Conservation (phyloP, 2,329 filamentous ascomycete genomes). For the Aquanectria penicillioides region DNA sequence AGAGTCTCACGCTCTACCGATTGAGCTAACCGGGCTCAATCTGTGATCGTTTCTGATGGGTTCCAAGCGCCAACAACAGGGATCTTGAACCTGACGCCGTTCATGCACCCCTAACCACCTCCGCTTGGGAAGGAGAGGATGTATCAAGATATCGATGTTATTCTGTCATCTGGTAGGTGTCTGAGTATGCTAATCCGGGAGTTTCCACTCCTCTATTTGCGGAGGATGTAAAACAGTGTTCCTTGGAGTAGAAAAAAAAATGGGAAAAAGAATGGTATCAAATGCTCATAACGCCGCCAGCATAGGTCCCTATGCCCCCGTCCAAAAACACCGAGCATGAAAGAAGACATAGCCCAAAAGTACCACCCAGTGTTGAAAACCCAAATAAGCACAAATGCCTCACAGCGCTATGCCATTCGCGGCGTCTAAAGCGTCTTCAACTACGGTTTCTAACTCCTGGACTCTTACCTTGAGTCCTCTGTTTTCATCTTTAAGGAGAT, state of each 20-base stretch:
- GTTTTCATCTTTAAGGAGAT: slow-evolving; percentile 70
- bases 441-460: slow-evolving; percentile 65
- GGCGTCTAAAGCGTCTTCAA: slow-evolving; percentile 69
- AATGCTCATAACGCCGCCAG: slow-evolving; percentile 38
- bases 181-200: slow-evolving; percentile 10
- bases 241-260: no score
- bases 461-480: slow-evolving; percentile 68
- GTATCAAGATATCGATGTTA: not conserved
- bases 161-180: slow-evolving; percentile 1
- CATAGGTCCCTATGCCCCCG: slow-evolving; percentile 24
- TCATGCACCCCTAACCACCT: not conserved
- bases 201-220: slow-evolving; percentile 26
- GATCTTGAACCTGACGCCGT: no score
- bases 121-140: not conserved
- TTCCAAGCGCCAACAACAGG: no score
- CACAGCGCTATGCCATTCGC: slow-evolving; percentile 65
- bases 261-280: slow-evolving; percentile 43
- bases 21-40: slow-evolving; percentile 46
- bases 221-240: slow-evolving; percentile 30
- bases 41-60: no score
- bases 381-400: slow-evolving; percentile 20
- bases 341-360: slow-evolving; percentile 7
- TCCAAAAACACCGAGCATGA: slow-evolving; percentile 31
- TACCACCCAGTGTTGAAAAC: not conserved
- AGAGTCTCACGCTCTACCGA: slow-evolving; percentile 74